These are phyloP conservation scores for Yarrowia sp. DNA, from an alignment of 805 yeast species.

Conservation along the genomic window DNA sequence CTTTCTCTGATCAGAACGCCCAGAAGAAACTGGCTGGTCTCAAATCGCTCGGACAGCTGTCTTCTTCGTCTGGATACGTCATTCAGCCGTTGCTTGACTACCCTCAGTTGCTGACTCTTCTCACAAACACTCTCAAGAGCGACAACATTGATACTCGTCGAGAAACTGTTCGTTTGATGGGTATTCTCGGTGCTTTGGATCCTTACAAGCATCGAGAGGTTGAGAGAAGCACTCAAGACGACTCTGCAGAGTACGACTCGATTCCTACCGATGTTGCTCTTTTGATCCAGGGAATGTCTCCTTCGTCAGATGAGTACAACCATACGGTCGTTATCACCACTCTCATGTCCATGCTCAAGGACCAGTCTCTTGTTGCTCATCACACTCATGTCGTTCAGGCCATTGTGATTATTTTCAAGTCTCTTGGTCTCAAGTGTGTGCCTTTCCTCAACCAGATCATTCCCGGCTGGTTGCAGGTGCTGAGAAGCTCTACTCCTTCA, in stretches of 20 bases:
- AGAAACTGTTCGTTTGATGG: constrained; percentile 85
- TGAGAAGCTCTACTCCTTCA: constrained; percentile 68
- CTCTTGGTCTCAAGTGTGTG: constrained; percentile 83
- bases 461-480: constrained; percentile 81
- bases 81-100: constrained; percentile 89
- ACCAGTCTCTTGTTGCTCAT: constrained; percentile 77
- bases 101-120: constrained; percentile 80
- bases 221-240: constrained; percentile 60
- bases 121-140: constrained; percentile 76
- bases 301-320: constrained; percentile 84
- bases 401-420: constrained; percentile 83
- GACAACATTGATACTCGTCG: constrained; percentile 76
- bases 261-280: constrained; percentile 88
- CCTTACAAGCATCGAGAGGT: constrained; percentile 94
- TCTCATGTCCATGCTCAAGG: constrained; percentile 77
- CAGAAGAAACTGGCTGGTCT: constrained; percentile 88
- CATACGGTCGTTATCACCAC: constrained; percentile 93
- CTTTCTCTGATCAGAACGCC: constrained; percentile 91
- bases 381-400: constrained; percentile 95
- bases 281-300: constrained; percentile 90
- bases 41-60: constrained; percentile 79
- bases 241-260: constrained; percentile 65
- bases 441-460: constrained; percentile 84
- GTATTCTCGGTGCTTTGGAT: constrained; percentile 93
- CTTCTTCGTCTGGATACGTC: constrained; percentile 91